These are phyloP conservation scores for Monosporozyma siamensis DNA, from an alignment of 805 yeast species.

Conservation along the genomic window DNA sequence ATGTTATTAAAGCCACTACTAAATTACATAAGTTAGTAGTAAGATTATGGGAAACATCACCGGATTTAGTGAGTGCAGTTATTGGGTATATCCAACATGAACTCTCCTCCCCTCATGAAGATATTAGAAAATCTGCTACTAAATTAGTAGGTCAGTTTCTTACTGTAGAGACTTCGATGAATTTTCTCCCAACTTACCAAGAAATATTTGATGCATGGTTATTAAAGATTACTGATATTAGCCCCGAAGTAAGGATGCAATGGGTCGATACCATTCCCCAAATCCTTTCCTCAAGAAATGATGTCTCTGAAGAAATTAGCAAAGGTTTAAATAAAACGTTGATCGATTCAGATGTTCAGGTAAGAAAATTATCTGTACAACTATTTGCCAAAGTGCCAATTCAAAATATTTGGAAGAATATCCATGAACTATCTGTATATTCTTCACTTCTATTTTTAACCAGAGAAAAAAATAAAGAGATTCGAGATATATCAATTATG, in stretches of 20 bases:
- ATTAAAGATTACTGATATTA: slow-evolving; percentile 61
- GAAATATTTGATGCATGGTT: slow-evolving; percentile 65
- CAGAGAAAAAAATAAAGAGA: slow-evolving; percentile 60
- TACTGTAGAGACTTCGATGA: slow-evolving; percentile 39
- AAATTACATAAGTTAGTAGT: slow-evolving; percentile 56
- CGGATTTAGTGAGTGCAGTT: slow-evolving; percentile 62
- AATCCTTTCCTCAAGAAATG: slow-evolving; percentile 38
- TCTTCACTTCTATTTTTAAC: slow-evolving; percentile 50
- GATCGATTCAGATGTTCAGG: slow-evolving; percentile 66
- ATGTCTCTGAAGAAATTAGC: slow-evolving; percentile 41
- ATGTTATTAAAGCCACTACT: slow-evolving; percentile 34
- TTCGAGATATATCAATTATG: slow-evolving; percentile 50
- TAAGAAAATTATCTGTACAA: slow-evolving; percentile 52
- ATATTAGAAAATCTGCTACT: slow-evolving; percentile 59
- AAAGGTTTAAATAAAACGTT: slow-evolving; percentile 59
- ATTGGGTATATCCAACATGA: slow-evolving; percentile 78
- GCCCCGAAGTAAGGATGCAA: slow-evolving; percentile 50
- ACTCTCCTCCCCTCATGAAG: slow-evolving; percentile 57
- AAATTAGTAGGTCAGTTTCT: slow-evolving; percentile 63
- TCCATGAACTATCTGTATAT: slow-evolving; percentile 42
- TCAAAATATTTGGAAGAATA: slow-evolving; percentile 37
- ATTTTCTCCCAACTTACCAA: slow-evolving; percentile 49
- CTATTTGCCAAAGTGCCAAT: slow-evolving; percentile 42
- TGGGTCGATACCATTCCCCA: slow-evolving; percentile 58
- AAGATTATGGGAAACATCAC: slow-evolving; percentile 69